Conservation (phyloP, 1,139 yeast species). For the Hansenula anomala region DNA sequence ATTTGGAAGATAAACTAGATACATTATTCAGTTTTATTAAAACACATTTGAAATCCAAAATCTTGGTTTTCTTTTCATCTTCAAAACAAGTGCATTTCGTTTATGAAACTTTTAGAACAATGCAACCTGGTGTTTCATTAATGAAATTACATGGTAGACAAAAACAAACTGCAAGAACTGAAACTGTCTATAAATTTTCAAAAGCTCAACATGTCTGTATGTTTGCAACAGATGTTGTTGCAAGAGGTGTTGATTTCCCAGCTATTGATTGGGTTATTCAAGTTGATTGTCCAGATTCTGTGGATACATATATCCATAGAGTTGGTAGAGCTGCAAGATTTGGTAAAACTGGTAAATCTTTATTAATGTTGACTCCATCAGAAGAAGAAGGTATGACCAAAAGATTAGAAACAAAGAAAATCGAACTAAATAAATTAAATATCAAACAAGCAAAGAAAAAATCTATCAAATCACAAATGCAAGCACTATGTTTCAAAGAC, state of each 20-base stretch:
- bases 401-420: constrained; percentile 55
- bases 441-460: constrained; percentile 75
- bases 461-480: constrained; percentile 78
- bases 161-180: constrained; percentile 89
- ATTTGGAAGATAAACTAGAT: constrained; percentile 78
- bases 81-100: constrained; percentile 94
- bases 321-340: constrained; percentile 96
- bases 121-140: constrained; percentile 94
- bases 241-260: constrained; percentile 96
- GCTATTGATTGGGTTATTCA: constrained; percentile 97
- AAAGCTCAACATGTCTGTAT: constrained; percentile 84
- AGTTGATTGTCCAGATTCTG: constrained; percentile 94
- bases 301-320: constrained; percentile 91
- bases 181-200: constrained; percentile 80
- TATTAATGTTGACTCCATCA: constrained; percentile 75
- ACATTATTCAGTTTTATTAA: constrained; percentile 85
- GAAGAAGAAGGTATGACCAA: constrained; percentile 78
- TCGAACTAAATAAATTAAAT: constrained; percentile 67
- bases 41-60: constrained; percentile 80
- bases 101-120: constrained; percentile 82
- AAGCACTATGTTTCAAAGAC: constrained; percentile 84
- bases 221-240: constrained; percentile 95
- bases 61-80: constrained; percentile 84
- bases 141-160: constrained; percentile 93
- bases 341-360: constrained; percentile 83